Base-by-base conservation (phyloP, 2,329 filamentous ascomycete species). In the Lizonia empirigonia region DNA sequence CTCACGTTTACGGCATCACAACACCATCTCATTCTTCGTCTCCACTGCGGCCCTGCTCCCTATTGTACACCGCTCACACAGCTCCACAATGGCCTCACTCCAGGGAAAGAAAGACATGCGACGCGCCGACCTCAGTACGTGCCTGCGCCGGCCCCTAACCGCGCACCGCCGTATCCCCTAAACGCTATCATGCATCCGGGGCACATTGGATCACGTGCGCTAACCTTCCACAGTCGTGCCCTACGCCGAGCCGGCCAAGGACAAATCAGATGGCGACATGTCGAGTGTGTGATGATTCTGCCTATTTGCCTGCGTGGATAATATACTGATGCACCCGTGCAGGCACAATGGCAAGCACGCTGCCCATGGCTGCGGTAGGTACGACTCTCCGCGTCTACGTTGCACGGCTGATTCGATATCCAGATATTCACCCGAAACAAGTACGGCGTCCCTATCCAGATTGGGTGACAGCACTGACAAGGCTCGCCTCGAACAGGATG, bases 371-470 rank as follows among this genome's bases (percentile, higher is more conserved):
- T 51, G 92, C 92, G 58, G 84, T 86, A 77, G 73, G 80, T 79
- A 46, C 53, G 35, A 39, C 54, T 41, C 30, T 33, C 36, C 37
- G 54, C 38, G 9, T 42, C 41, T 35, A 53, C 44, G 54, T 60
- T 52, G 55, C 64, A 60, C 58, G 41, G 64, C 66, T 72, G 55
- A 69, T 59, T 63, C 60, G 40, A 58, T 33, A 44, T 49, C 53
- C 58, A 85, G 82, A 95, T 96, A 82, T 94, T 96, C 72, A 94
- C 89, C 64, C 84, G 91, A 62, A 96, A 96, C 78, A 89, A 90
- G 82, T 94, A 76, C 76, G 79, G 44, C 38, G 38, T 41, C 47
- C 38, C 18, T 18, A 41, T 44, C 41, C 46, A 47, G 24, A 23
- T 44, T 42, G 37, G 48, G 44, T 50, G 40, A 39, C 42, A 53